These are phyloP conservation scores for Phytophthora crassamura DNA, from an alignment of 352 stramenopile genomes.

Conservation along the genomic window DNA sequence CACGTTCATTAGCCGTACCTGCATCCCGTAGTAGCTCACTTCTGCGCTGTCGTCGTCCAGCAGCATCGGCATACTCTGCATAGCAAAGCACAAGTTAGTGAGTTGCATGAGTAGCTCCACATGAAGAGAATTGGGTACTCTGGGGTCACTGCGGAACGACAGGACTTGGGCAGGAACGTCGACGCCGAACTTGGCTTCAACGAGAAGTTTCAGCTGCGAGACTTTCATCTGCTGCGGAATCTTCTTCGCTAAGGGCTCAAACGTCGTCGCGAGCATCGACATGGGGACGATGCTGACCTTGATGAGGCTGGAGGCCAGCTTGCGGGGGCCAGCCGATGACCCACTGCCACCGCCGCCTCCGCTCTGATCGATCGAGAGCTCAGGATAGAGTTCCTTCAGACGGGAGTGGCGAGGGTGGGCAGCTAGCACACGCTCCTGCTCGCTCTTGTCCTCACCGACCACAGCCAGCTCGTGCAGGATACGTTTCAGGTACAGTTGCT, in stretches of 20 bases:
- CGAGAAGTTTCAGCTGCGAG: conserved; percentile 70
- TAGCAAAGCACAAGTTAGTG: conserved; percentile 1
- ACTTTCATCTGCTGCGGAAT: conserved; percentile 84
- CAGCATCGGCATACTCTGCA: conserved; percentile 67
- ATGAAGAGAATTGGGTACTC: conserved; percentile 33
- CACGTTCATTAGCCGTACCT: conserved; percentile 38
- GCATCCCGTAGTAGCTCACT: conserved; percentile 76
- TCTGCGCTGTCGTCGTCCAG: conserved; percentile 78
- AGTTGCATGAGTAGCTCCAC: neutral
- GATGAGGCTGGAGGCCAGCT: conserved; percentile 64
- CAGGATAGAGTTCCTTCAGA: conserved; percentile 62
- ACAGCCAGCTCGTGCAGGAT: conserved; percentile 75
- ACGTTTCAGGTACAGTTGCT: conserved; percentile 86
- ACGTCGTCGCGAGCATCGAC: conserved; percentile 73
- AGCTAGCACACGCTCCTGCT: conserved; percentile 41
- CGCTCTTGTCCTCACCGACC: conserved; percentile 31
- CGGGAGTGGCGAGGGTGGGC: conserved; percentile 55
- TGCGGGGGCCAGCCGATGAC: conserved; percentile 35
- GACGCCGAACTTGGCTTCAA: conserved; percentile 82
- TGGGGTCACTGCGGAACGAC: conserved; percentile 63
- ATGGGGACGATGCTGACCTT: conserved; percentile 75
- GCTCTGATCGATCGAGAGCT: conserved; percentile 43
- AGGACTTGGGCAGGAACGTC: conserved; percentile 54
- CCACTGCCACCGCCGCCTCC: conserved; percentile 5
- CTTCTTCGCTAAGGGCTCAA: conserved; percentile 71